Conservation (phyloP, 768 basidiomycete species). For the Agaricus sinodeliciosus region DNA sequence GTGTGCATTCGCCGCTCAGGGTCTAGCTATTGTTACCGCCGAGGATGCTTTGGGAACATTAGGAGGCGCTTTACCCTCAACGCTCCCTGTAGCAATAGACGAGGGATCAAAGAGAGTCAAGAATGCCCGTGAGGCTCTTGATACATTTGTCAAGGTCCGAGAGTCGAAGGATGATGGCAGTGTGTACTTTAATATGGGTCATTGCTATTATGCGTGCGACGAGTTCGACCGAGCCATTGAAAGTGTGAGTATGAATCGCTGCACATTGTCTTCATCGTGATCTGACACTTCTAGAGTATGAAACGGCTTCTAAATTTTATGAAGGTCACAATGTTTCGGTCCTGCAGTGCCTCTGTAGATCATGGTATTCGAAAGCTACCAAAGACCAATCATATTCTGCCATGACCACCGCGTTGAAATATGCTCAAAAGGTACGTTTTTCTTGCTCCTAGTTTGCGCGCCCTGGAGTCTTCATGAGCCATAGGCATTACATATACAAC, state of each 20-base stretch:
- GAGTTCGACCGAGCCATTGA: constrained; percentile 97
- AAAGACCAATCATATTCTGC: constrained; percentile 79
- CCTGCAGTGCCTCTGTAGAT: constrained; percentile 80
- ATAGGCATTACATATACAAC: constrained; percentile 80
- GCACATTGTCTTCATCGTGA: neutral
- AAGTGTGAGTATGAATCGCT: constrained; percentile 50
- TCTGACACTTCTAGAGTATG: constrained; percentile 53
- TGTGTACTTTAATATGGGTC: constrained; percentile 94
- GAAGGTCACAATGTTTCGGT: constrained; percentile 66
- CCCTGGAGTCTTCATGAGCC: constrained; percentile 3
- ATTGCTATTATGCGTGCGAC: constrained; percentile 88
- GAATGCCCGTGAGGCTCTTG: constrained; percentile 82
- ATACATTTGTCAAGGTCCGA: constrained; percentile 84
- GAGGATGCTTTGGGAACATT: constrained; percentile 81
- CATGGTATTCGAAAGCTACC: constrained; percentile 92
- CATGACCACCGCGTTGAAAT: constrained; percentile 80
- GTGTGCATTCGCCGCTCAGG: constrained; percentile 92
- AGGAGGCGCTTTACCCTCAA: constrained; percentile 42
- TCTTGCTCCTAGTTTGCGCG: neutral
- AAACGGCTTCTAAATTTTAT: constrained; percentile 83
- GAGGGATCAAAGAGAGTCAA: constrained; percentile 60
- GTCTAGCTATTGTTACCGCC: constrained; percentile 88
- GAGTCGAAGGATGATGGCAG: constrained; percentile 79
- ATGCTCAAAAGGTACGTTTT: constrained; percentile 64
- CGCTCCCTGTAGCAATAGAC: constrained; percentile 35